Percentiles rank a stretch among this genome's conserved stretches.
These are phyloP conservation scores for Dunaliella primolecta DNA, from an alignment of 139 green algal genomes.

Conservation along the genomic window DNA sequence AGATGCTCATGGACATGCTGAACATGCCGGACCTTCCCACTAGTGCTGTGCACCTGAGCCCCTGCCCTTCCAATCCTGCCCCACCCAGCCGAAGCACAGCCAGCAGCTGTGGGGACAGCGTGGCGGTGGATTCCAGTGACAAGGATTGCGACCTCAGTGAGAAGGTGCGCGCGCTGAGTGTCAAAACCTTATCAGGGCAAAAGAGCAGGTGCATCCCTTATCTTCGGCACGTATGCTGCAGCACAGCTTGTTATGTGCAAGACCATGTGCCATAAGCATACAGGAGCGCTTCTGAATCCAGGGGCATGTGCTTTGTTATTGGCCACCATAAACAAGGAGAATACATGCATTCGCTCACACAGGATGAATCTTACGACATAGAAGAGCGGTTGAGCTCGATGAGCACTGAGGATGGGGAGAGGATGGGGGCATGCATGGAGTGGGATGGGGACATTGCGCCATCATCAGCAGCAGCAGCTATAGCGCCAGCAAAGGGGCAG, in stretches of 20 bases:
- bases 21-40: conserved; percentile 27
- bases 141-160: conserved; percentile 5
- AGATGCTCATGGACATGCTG: conserved; percentile 59
- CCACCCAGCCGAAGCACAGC: background rate
- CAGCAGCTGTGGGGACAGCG: background rate
- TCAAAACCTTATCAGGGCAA: no score
- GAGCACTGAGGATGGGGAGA: background rate
- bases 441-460: background rate
- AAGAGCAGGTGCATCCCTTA: no score
- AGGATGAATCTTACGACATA: background rate
- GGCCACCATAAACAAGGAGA: no score
- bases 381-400: background rate
- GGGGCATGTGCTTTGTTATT: no score
- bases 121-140: conserved; percentile 11
- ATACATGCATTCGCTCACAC: background rate
- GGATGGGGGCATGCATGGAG: background rate
- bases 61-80: background rate
- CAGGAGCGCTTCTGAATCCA: no score
- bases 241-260: no score
- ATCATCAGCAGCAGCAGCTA: background rate
- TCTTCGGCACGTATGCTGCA: no score
- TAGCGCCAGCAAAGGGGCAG: background rate
- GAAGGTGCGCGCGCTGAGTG: background rate
- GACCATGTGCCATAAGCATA: no score
- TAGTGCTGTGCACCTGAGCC: conserved; percentile 1